Percentiles rank a stretch among this genome's conserved stretches.
Evolutionary conservation across 805 yeast species (phyloP).

Genomic region (Starmerella bombi): DNA sequence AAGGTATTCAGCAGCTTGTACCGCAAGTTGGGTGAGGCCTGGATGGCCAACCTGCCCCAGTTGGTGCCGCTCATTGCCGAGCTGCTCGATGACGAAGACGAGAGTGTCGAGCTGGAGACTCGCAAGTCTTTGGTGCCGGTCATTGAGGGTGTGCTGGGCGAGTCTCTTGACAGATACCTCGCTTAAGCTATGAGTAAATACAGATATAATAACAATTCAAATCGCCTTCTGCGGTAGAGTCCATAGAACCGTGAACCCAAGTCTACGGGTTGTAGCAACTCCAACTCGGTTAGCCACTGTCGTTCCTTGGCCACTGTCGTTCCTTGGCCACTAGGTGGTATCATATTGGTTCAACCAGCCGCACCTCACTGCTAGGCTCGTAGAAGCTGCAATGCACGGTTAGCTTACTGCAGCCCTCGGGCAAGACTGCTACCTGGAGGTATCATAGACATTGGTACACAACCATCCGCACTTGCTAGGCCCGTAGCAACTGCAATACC

Average conservation of each 20-base stretch:
- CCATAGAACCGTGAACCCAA: too few species aligned
- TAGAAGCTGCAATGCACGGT: too few species aligned
- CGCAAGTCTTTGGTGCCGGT: constrained; percentile 82
- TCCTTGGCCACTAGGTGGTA: too few species aligned
- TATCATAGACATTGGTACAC: too few species aligned
- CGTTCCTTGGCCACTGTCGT: too few species aligned
- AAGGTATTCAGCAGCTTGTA: constrained; percentile 67
- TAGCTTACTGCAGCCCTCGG: too few species aligned
- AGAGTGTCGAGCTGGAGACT: constrained; percentile 80
- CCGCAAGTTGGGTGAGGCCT: constrained; percentile 85
- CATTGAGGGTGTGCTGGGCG: constrained; percentile 85
- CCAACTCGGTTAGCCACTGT: neutral
- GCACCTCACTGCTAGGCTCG: too few species aligned
- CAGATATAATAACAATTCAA: neutral
- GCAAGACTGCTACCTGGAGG: too few species aligned
- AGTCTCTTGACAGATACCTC: constrained; percentile 59
- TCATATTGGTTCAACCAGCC: too few species aligned
- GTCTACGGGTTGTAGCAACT: neutral
- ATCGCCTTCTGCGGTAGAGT: too few species aligned
- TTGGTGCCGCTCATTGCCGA: constrained; percentile 93
- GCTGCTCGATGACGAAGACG: constrained; percentile 88
- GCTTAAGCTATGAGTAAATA: constrained; percentile 8
- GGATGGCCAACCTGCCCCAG: constrained; percentile 85
- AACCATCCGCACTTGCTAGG: too few species aligned
- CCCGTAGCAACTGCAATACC: too few species aligned